Evolutionary conservation across 2,329 filamentous ascomycete genomes (phyloP).

Genomic region (Incumbomyces lentus): DNA sequence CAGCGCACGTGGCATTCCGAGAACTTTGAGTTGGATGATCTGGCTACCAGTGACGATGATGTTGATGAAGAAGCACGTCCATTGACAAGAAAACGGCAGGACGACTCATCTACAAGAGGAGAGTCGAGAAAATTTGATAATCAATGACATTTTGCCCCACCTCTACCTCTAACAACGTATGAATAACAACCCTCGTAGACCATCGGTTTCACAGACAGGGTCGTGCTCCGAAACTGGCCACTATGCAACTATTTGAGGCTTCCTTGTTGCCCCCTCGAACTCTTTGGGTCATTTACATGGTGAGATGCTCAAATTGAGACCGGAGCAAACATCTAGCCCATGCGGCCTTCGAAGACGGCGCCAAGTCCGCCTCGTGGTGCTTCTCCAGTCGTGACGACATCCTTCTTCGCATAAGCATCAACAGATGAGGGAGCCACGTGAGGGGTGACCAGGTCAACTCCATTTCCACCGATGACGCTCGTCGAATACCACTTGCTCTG

Average conservation of each 20-base stretch:
- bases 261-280: too few relatives aligned
- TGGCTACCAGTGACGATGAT: constrained; percentile 7
- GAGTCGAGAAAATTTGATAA: too few relatives aligned
- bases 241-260: too few relatives aligned
- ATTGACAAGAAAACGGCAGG: neutral
- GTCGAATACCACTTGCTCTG: constrained; percentile 31
- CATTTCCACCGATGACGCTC: constrained; percentile 21
- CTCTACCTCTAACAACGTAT: too few relatives aligned
- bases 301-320: too few relatives aligned
- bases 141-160: too few relatives aligned
- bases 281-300: too few relatives aligned
- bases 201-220: too few relatives aligned
- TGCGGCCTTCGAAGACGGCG: neutral
- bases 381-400: neutral
- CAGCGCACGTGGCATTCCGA: constrained; percentile 9
- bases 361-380: neutral
- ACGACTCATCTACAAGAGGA: too few relatives aligned
- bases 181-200: too few relatives aligned
- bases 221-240: too few relatives aligned
- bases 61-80: constrained; percentile 1
- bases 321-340: neutral
- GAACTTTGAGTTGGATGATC: constrained; percentile 17
- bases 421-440: constrained; percentile 22
- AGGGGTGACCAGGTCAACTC: constrained; percentile 32
- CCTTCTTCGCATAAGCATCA: constrained; percentile 1